phyloP scores from a whole-genome alignment of 23 red algal genomes.

The Agarophyton chilense region DNA sequence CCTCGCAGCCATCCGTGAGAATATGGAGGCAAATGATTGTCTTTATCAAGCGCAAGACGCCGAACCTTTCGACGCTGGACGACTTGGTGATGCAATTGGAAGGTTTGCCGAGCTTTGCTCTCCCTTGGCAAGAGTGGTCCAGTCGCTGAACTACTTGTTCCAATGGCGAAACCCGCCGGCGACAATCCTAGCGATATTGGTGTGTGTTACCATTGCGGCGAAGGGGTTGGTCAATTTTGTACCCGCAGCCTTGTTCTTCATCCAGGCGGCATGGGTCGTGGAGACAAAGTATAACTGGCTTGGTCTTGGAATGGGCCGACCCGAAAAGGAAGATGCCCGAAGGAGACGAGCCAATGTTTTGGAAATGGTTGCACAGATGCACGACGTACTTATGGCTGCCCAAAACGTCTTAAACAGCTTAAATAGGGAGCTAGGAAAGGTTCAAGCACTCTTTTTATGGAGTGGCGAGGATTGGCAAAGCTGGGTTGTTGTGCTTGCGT shows the following conservation, averaged over 20 bases:
- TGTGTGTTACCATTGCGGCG: slow-evolving; percentile 35
- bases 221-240: slow-evolving; percentile 57
- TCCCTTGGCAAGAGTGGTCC: slow-evolving; percentile 44
- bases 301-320: slow-evolving; percentile 49
- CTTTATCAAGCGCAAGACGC: slow-evolving; percentile 67
- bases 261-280: slow-evolving; percentile 53
- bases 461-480: slow-evolving; percentile 63
- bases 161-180: slow-evolving; percentile 85
- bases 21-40: slow-evolving; percentile 78
- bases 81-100: slow-evolving; percentile 69
- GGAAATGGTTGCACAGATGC: slow-evolving; percentile 59
- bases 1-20: slow-evolving; percentile 69
- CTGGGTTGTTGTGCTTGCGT: slow-evolving; percentile 48
- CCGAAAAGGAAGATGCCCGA: slow-evolving; percentile 51
- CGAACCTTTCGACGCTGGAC: slow-evolving; percentile 74
- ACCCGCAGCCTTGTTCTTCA: slow-evolving; percentile 28
- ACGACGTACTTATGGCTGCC: slow-evolving; percentile 60
- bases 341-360: slow-evolving; percentile 47
- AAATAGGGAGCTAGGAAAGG: slow-evolving; percentile 70
- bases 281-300: slow-evolving; percentile 59
- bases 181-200: slow-evolving; percentile 64
- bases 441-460: slow-evolving; percentile 71
- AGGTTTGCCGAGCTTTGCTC: slow-evolving; percentile 76
- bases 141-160: slow-evolving; percentile 50
- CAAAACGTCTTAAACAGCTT: slow-evolving; percentile 58